Percentiles rank a stretch among this genome's conserved stretches.
These are phyloP conservation scores for Posidonia australis DNA, from an alignment of 106 monocot species.

Conservation along the genomic window DNA sequence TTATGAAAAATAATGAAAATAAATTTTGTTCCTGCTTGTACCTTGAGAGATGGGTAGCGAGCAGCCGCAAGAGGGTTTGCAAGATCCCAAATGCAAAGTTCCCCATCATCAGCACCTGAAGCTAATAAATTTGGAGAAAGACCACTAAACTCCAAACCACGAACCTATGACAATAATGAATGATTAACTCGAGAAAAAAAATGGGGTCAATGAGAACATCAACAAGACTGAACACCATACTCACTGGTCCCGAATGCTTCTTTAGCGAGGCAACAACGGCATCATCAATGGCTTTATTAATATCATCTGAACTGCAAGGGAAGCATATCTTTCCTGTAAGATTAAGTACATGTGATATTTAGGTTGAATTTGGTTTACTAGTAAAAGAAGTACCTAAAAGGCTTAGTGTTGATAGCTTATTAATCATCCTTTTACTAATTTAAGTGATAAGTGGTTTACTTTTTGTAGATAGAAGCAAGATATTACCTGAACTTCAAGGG, in stretches of 20 bases:
- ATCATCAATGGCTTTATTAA: conserved; percentile 19
- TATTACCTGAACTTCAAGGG: no score
- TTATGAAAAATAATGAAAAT: neutral
- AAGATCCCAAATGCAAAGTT: conserved; percentile 89
- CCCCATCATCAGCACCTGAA: conserved; percentile 95
- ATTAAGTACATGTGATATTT: conserved; percentile 4
- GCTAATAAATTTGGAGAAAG: conserved; percentile 69
- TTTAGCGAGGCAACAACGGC: conserved; percentile 61
- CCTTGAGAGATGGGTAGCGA: conserved; percentile 75
- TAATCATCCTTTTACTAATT: no score
- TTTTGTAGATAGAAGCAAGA: no score
- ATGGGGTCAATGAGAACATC: no score
- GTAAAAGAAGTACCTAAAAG: no score
- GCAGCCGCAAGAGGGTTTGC: conserved; percentile 58
- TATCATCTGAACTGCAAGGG: conserved; percentile 49
- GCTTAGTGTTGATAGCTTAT: no score
- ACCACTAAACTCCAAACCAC: conserved; percentile 76
- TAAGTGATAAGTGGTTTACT: no score
- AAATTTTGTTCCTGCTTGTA: conserved; percentile 1
- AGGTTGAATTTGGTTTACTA: neutral
- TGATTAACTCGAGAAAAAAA: neutral
- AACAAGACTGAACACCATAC: conserved; percentile 2
- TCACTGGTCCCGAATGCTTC: conserved; percentile 82
- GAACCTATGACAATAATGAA: conserved; percentile 39
- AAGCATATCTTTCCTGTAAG: conserved; percentile 1